Evolutionary conservation across 2,329 filamentous ascomycete genomes (phyloP).

Genomic region (Drechmeria coniospora): DNA sequence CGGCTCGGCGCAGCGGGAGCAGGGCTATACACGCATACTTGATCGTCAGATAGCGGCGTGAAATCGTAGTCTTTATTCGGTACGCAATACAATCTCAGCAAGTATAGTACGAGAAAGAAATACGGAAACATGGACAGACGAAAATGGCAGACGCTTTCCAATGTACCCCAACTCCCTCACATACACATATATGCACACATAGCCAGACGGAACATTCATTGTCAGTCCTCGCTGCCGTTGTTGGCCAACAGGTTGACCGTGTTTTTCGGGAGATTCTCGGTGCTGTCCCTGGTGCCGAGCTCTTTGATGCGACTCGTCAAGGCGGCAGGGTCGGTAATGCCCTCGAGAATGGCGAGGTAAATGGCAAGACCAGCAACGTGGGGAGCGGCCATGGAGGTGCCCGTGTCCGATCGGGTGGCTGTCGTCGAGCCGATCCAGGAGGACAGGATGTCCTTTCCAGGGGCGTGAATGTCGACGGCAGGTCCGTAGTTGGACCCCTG

Average conservation of each 20-base stretch:
- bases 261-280: not conserved
- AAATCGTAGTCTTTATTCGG: too few species aligned
- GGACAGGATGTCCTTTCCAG: slow-evolving; percentile 28
- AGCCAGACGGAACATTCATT: too few species aligned
- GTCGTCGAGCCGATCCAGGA: slow-evolving; percentile 27
- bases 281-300: not conserved
- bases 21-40: too few species aligned
- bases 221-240: not conserved
- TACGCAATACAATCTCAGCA: too few species aligned
- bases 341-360: slow-evolving; percentile 35
- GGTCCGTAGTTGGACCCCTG: slow-evolving; percentile 30
- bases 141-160: too few species aligned
- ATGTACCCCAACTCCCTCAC: too few species aligned
- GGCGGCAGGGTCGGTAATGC: slow-evolving; percentile 17
- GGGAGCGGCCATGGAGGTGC: slow-evolving; percentile 47
- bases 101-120: too few species aligned
- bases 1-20: too few species aligned
- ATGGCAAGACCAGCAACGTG: slow-evolving; percentile 42
- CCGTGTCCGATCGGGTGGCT: slow-evolving; percentile 31
- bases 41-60: too few species aligned
- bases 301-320: not conserved
- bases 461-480: slow-evolving; percentile 33
- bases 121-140: too few species aligned
- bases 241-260: not conserved
- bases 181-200: too few species aligned